phyloP scores from a whole-genome alignment of 805 yeast genomes.

The Candida cerambycidarum region DNA sequence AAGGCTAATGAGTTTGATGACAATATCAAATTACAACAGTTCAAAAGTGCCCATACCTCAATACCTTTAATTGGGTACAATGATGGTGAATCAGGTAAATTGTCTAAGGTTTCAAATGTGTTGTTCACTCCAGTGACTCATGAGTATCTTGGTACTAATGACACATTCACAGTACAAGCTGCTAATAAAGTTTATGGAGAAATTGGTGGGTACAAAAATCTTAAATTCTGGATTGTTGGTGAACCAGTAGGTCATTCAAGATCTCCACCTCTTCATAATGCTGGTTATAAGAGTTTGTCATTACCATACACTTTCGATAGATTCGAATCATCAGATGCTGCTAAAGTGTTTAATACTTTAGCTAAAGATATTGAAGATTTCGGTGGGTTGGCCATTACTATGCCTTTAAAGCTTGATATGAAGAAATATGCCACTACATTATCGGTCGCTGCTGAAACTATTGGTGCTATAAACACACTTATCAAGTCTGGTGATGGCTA shows the following conservation, averaged over 20 bases:
- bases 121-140: constrained; percentile 85
- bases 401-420: constrained; percentile 85
- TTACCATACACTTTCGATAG: constrained; percentile 70
- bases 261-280: constrained; percentile 83
- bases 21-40: constrained; percentile 68
- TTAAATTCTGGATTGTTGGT: constrained; percentile 75
- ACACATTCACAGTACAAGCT: constrained; percentile 67
- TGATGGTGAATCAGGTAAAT: constrained; percentile 72
- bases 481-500: constrained; percentile 48
- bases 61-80: constrained; percentile 82
- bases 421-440: constrained; percentile 64
- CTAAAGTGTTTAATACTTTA: constrained; percentile 52
- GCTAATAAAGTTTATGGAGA: constrained; percentile 56
- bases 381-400: constrained; percentile 96
- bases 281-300: constrained; percentile 72
- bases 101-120: constrained; percentile 75
- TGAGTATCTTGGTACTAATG: constrained; percentile 54
- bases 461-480: constrained; percentile 95
- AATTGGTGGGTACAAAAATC: constrained; percentile 61
- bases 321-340: constrained; percentile 67
- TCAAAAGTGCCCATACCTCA: constrained; percentile 54
- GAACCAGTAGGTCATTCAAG: constrained; percentile 81
- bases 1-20: constrained; percentile 63
- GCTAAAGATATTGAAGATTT: constrained; percentile 47
- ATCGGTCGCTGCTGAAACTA: constrained; percentile 71